Evolutionary conservation across 352 stramenopile species (phyloP).

Genomic region (Globisporangium parvum): DNA sequence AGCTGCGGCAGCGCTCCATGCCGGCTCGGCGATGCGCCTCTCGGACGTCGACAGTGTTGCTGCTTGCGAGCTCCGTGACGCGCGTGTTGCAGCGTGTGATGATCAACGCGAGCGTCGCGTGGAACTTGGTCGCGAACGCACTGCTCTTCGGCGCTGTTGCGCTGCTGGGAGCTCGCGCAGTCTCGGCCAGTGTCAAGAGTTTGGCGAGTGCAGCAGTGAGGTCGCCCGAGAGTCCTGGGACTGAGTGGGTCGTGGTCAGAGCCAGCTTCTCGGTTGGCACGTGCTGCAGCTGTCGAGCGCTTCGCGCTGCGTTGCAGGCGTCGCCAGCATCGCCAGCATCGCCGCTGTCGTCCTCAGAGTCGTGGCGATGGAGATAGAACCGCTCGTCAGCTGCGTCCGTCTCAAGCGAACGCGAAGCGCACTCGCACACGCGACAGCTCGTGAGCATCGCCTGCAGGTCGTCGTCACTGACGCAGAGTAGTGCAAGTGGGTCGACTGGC

Average conservation of each 20-base stretch:
- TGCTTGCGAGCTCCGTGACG: slow-evolving; percentile 22
- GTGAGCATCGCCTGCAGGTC: slow-evolving; percentile 9
- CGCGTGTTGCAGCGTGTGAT: slow-evolving; percentile 32
- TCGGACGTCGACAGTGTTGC: slow-evolving; percentile 2
- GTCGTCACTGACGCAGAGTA: slow-evolving; percentile 8
- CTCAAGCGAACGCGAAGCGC: background rate
- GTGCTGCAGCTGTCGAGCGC: too few species aligned
- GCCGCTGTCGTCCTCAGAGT: too few species aligned
- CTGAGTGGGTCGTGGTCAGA: background rate
- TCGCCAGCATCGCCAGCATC: background rate
- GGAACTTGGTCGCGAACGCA: slow-evolving; percentile 6
- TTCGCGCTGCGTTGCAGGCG: too few species aligned
- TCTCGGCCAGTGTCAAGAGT: slow-evolving; percentile 6
- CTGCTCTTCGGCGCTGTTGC: background rate
- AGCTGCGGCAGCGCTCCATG: slow-evolving; percentile 29
- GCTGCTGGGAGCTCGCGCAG: slow-evolving; percentile 5
- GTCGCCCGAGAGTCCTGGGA: slow-evolving; percentile 20
- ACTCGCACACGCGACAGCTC: slow-evolving; percentile 21
- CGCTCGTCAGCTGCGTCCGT: background rate
- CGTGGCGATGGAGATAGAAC: background rate
- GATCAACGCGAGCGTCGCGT: slow-evolving; percentile 14
- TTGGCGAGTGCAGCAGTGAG: slow-evolving; percentile 10
- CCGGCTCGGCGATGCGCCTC: slow-evolving; percentile 22
- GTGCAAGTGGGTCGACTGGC: background rate
- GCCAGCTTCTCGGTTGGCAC: too few species aligned